These are phyloP conservation scores for Purshia tridentata DNA, from an alignment of 306 rosid species.

Conservation along the genomic window DNA sequence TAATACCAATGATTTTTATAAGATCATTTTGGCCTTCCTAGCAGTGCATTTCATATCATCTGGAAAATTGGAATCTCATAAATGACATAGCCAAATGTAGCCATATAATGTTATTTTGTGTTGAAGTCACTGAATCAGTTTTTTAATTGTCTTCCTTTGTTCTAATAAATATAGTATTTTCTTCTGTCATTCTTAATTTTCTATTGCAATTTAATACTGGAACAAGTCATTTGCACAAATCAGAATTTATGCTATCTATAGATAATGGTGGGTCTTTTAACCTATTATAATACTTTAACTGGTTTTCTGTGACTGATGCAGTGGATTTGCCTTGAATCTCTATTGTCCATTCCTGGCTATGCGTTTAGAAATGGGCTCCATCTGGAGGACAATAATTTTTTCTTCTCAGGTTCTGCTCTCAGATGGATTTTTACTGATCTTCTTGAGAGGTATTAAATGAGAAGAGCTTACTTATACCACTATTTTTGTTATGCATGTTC, in stretches of 20 bases:
- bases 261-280: neutral
- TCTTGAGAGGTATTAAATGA: conserved; percentile 67
- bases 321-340: conserved; percentile 90
- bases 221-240: neutral
- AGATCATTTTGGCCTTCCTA: neutral
- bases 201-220: neutral
- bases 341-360: conserved; percentile 63
- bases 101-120: neutral
- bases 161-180: neutral
- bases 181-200: neutral
- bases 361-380: conserved; percentile 49
- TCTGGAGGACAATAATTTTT: conserved; percentile 36
- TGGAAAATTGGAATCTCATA: neutral
- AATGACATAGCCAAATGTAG: neutral
- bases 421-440: conserved; percentile 65
- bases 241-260: neutral
- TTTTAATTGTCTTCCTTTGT: neutral
- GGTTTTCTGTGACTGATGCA: conserved; percentile 38
- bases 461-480: conserved; percentile 10
- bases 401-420: conserved; percentile 63
- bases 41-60: neutral
- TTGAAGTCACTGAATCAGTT: neutral
- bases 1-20: neutral
- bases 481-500: neutral
- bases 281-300: conserved; percentile 21